Evolutionary conservation across 257 asterid species (phyloP), one percentile per base, ranked within the genome.

Genomic region (Nyctanthes arbortristis): DNA sequence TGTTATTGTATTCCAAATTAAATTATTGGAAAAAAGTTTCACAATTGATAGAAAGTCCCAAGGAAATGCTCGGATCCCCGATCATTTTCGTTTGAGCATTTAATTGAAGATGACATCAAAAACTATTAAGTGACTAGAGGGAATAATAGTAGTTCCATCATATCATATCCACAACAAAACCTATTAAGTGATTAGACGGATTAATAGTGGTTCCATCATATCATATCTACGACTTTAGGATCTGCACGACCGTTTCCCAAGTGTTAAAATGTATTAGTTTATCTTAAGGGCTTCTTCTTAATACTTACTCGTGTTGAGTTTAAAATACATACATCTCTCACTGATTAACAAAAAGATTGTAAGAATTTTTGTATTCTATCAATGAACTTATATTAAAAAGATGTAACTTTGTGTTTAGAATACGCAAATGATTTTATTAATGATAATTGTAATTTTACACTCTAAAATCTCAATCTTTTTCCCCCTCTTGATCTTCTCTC

Each of bases 11-110:
- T 14, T 40, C 52, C 18, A 49, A 14, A 6, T 5, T 65, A 35
- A 52, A 29, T 52, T 4, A 22, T 34, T 5, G 45, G 25, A 56
- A 54, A 43, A 20, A 34, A 33, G 20, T 40, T 54, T 55, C 14
- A 18, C 2, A 16, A 40, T 35, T 69, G 20, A 28, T 14, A 69
- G 22, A 69, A 30, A 59, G 34, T 12, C 39, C 32, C 25, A 20
- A 59, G 67, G 12, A 60, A 45, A 45, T 29, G 58, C 34, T n/a
- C 33, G 61, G 32, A 25, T 37, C 5, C 45, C 47, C 65, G 77
- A 64, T 61, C 65, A 58, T 31, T 14, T n/a, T n/a, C n/a, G 10
- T 30, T 22, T 31, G 67, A 22, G n/a, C 61, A 54, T 64, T 55
- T 29, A 43, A 30, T 39, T 27, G 29, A 37, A 72, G 24, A 31